Evolutionary conservation across 2,329 filamentous ascomycete genomes (phyloP), one percentile per base, ranked within the genome.

Genomic region (Cladophialophora yegresii): DNA sequence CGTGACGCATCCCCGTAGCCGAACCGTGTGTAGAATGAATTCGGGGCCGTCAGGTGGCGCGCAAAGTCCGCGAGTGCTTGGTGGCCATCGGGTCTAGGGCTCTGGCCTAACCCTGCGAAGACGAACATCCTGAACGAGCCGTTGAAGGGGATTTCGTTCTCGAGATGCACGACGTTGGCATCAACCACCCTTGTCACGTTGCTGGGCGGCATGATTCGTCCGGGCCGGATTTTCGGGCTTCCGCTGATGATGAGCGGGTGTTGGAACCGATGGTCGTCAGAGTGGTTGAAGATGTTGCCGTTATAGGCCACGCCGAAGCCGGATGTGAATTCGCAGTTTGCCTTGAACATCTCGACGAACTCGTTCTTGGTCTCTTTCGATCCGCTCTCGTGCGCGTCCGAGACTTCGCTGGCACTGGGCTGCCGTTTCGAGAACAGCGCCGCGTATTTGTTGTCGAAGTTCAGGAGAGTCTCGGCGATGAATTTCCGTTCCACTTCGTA

Each of bases 341-440:
- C 90, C 76, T 96, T 96, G 83, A 96, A 96, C 0, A 89, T 92
- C 79, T 89, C 89, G 74, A 96, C 86, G 75, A 97, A 96, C 10
- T 90, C 87, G 73, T 93, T 93, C 64, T 91, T 66, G 32, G 63
- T 87, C 54, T 86, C 81, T 3, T 75, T 73, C 4, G 66, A 69
- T 1, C 63, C 58, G 58, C 77, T 74, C 68, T 75, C 70, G 22
- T 69, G 64, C 2, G 90, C 91, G 32, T 86, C 86, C 54, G 87
- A 83, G 9, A 93, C 89, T 74, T 93, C 89, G 64, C 84, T 84
- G 6, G 88, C 87, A 0, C 88, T 88, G 0, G 91, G 90, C 8
- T 88, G 86, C 23, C 89, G 85, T 71, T 91, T 83, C 10, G 92
- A 96, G 79, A 97, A 97, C 12, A 97, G 83, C 72, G 92, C 92